Evolutionary conservation across 306 rosid genomes (phyloP), one percentile per base, ranked within the genome.

Genomic region (Cicer pinnatifidum): DNA sequence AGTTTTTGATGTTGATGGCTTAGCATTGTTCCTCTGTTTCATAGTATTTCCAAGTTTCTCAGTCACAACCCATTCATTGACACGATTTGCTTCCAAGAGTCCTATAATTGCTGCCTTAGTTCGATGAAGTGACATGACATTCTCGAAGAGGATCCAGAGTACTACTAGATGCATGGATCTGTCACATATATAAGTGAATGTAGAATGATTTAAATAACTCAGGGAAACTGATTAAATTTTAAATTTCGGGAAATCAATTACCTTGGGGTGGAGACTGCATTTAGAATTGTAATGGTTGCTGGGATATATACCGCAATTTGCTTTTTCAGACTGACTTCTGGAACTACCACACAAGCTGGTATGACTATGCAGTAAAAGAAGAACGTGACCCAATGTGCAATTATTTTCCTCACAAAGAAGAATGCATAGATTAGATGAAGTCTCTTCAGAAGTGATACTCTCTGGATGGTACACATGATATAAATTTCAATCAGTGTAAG

Each of bases 131-230:
- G 89, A 85, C 85, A 77, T 88, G 66, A 88, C 88, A 71, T 85
- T 88, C 86, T 85, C 88, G 11, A 88, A 88, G 81, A 85, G 85
- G 73, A 88, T 84, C 92, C 86, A 88, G 69, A 79, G 79, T 35
- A 81, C 86, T 40, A 88, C 71, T 28, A 85, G 82, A 68, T 85
- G 85, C 65, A 77, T 50, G 69, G 89, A 85, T 72, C 88, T 85
- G 83, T 76, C 45, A 75, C 76, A 76, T 72, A 43, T 50, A 11
- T 8, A 56, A 43, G 58, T 56, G 72, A 57, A 46, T 62, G 2
- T 63, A 65, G 66, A 76, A 73, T 69, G 48, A 38, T 51, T 61
- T 54, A 47, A 71, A 53, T 53, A 54, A 41, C 61, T 4, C 8
- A 39, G 48, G 68, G 56, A 60, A 53, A 62, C 51, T 51, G 37